Percentiles rank a stretch among this genome's conserved stretches.
Conservation (phyloP, 2,329 filamentous ascomycete species). For the Paecilomyces fulvus region DNA sequence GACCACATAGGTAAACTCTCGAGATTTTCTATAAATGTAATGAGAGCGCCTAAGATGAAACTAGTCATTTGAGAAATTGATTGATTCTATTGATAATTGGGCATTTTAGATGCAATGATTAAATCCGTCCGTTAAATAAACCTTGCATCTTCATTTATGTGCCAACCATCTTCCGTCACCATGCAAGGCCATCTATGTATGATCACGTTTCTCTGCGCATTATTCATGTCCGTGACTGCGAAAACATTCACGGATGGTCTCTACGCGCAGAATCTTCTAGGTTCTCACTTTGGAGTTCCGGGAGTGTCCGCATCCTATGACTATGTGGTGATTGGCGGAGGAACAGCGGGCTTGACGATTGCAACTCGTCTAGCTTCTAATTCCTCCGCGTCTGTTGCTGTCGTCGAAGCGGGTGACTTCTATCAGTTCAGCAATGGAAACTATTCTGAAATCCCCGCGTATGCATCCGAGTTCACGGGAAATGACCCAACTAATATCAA, state of each 20-base stretch:
- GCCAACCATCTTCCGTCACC: not conserved
- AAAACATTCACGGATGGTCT: not conserved
- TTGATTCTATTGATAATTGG: not conserved
- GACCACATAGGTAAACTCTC: not conserved
- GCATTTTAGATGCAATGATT: not conserved
- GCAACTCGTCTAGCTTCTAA: slow-evolving; percentile 47
- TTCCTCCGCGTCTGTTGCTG: slow-evolving; percentile 30
- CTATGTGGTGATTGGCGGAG: slow-evolving; percentile 21
- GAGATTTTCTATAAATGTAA: no score
- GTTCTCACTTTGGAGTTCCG: not conserved
- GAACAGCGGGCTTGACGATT: slow-evolving; percentile 34
- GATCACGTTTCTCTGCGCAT: not conserved
- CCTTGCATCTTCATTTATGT: not conserved
- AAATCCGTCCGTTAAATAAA: not conserved
- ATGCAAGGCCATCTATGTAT: not conserved
- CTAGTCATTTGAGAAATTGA: not conserved
- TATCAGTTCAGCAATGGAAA: slow-evolving; percentile 45
- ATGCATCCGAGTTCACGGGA: slow-evolving; percentile 5
- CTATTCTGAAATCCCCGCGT: slow-evolving; percentile 31
- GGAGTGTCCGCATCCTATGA: not conserved
- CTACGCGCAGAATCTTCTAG: not conserved
- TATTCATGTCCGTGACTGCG: not conserved
- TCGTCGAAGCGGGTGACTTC: slow-evolving; percentile 36
- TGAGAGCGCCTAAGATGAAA: no score
- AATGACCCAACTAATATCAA: not conserved